These are phyloP conservation scores for Blastocystis sp. DNA, from an alignment of 352 stramenopile genomes.

Conservation along the genomic window DNA sequence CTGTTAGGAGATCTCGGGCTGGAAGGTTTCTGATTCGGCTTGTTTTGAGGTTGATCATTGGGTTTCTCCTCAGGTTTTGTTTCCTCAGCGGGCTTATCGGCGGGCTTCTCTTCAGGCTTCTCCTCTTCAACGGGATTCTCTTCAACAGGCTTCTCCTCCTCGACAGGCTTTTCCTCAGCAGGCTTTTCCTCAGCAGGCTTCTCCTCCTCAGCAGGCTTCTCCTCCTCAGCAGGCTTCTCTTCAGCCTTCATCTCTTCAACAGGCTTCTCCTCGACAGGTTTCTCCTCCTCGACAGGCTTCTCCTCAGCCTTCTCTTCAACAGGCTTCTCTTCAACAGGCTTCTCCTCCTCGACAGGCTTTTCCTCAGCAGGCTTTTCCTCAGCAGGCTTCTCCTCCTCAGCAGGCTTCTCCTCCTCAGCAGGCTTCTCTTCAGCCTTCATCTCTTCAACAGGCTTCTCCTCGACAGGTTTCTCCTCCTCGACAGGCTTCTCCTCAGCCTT, in stretches of 20 bases:
- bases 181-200: neutral
- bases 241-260: neutral
- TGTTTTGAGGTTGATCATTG: neutral
- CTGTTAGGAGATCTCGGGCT: neutral
- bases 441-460: neutral
- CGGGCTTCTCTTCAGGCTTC: neutral
- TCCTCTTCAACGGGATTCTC: neutral
- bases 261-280: neutral
- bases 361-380: neutral
- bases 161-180: neutral
- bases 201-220: neutral
- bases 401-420: neutral
- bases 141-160: slow-evolving; percentile 24
- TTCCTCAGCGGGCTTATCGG: neutral
- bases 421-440: neutral
- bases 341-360: neutral
- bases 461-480: neutral
- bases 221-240: neutral
- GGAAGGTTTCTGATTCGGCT: neutral
- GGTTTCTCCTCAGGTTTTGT: neutral
- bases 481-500: neutral
- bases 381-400: neutral
- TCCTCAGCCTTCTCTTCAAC: slow-evolving; percentile 1
- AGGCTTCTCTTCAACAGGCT: neutral
- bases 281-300: neutral